Percentiles rank a stretch among this genome's conserved stretches.
These are phyloP conservation scores for Ogataea trehaloabstinens DNA, from an alignment of 805 yeast species.

Conservation along the genomic window DNA sequence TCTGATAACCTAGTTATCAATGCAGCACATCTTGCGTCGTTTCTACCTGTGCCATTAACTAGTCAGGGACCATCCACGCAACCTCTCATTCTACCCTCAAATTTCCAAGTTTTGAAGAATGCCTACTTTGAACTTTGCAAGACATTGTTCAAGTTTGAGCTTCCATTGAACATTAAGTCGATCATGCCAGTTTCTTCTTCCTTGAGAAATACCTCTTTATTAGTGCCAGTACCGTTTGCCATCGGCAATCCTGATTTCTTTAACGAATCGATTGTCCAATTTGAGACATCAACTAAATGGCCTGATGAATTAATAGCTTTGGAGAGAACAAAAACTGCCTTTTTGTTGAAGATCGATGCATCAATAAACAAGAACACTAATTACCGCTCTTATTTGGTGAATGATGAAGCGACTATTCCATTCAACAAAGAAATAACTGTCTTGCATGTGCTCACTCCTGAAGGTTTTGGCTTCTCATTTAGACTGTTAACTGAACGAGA, in stretches of 20 bases:
- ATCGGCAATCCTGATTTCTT: constrained; percentile 71
- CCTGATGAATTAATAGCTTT: constrained; percentile 86
- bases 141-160: constrained; percentile 44
- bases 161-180: constrained; percentile 73
- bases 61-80: constrained; percentile 55
- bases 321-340: constrained; percentile 89
- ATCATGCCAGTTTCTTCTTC: constrained; percentile 73
- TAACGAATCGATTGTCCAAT: constrained; percentile 78
- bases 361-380: constrained; percentile 46
- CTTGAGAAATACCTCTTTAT: constrained; percentile 70
- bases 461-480: constrained; percentile 82
- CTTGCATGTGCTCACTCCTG: constrained; percentile 73
- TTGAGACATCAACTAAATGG: constrained; percentile 91
- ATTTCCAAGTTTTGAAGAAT: constrained; percentile 41
- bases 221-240: constrained; percentile 83
- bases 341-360: constrained; percentile 63
- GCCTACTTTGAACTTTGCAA: constrained; percentile 54
- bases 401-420: constrained; percentile 64
- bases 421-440: constrained; percentile 57
- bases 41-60: constrained; percentile 58
- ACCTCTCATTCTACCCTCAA: constrained; percentile 41
- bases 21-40: constrained; percentile 44
- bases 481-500: constrained; percentile 83
- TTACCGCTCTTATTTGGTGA: constrained; percentile 60
- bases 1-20: constrained; percentile 37